These are phyloP conservation scores for Pichia pseudocactophila DNA, from an alignment of 805 yeast species.

Conservation along the genomic window DNA sequence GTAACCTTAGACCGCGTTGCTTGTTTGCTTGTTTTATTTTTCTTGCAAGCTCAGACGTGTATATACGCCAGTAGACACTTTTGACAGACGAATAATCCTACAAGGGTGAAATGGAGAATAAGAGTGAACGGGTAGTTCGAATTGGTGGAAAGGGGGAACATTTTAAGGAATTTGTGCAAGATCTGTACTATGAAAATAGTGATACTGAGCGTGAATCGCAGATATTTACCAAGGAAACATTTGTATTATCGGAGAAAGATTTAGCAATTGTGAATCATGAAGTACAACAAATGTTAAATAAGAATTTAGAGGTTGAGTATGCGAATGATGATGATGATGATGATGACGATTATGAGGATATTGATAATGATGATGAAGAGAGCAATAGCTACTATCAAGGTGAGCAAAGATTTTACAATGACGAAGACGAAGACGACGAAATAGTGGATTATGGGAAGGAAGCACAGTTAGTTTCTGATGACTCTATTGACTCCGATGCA, in stretches of 20 bases:
- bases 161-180: not conserved
- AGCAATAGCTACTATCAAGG: too few relatives aligned
- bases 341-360: not conserved
- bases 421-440: not conserved
- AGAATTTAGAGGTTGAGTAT: not conserved
- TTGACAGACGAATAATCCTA: too few relatives aligned
- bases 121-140: too few relatives aligned
- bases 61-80: too few relatives aligned
- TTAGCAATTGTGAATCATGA: slow-evolving; percentile 1
- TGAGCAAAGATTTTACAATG: not conserved
- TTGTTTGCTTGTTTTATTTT: too few relatives aligned
- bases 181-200: not conserved
- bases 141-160: too few relatives aligned
- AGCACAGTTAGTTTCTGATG: not conserved
- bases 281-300: not conserved
- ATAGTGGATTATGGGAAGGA: not conserved
- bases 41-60: too few relatives aligned
- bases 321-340: slow-evolving; percentile 1
- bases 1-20: too few relatives aligned
- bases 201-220: not conserved
- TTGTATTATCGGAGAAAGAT: slow-evolving; percentile 4
- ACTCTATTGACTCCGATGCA: slow-evolving; percentile 7
- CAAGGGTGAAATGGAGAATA: too few relatives aligned
- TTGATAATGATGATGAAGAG: not conserved
- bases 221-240: slow-evolving; percentile 3